Conservation (phyloP, 306 rosid genomes). For the Lathyrus oleraceus region DNA sequence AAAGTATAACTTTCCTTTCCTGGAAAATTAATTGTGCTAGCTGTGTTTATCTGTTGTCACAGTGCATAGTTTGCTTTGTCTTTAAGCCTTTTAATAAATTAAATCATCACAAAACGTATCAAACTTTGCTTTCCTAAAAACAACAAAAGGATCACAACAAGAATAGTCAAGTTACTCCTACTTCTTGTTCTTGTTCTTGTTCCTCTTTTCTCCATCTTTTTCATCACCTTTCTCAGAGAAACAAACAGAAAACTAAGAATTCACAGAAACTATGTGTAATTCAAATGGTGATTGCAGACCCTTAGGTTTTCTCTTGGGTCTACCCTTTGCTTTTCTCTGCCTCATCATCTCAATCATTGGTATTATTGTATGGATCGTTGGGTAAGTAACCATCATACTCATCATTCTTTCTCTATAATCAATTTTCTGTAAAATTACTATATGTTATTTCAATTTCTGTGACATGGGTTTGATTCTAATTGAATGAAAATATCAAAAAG, state of each 20-base stretch:
- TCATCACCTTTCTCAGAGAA: background rate
- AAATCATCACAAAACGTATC: slow-evolving; percentile 23
- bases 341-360: slow-evolving; percentile 76
- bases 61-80: background rate
- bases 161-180: background rate
- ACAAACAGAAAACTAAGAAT: background rate
- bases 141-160: background rate
- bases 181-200: background rate
- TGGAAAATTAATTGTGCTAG: background rate
- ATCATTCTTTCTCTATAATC: slow-evolving; percentile 1
- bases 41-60: background rate
- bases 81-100: slow-evolving; percentile 15
- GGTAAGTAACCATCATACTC: slow-evolving; percentile 41
- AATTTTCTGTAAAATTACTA: background rate
- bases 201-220: too few relatives aligned
- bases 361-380: slow-evolving; percentile 72
- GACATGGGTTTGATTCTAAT: slow-evolving; percentile 19
- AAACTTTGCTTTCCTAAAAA: background rate
- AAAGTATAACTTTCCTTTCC: background rate
- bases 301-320: slow-evolving; percentile 83
- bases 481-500: slow-evolving; percentile 13
- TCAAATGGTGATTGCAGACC: slow-evolving; percentile 91
- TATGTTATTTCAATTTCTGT: slow-evolving; percentile 23
- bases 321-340: slow-evolving; percentile 77
- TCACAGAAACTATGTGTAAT: slow-evolving; percentile 49